Conservation (phyloP, 164 flowering plant species). For the Liriodendron chinense region DNA sequence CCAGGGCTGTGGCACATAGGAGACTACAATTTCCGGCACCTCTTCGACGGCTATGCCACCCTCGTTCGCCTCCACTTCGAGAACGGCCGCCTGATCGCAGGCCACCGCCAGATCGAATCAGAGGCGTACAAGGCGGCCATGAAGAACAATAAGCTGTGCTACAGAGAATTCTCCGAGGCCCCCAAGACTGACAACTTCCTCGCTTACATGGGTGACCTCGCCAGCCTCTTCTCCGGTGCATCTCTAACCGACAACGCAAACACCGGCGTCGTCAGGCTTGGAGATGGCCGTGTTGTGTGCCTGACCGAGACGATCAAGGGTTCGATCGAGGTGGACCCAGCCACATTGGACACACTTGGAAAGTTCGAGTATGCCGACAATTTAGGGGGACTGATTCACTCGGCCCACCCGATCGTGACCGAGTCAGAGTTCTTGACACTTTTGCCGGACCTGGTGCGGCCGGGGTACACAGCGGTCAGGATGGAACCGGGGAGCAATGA, state of each 20-base stretch:
- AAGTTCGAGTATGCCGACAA: slow-evolving; percentile 66
- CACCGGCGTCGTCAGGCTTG: slow-evolving; percentile 83
- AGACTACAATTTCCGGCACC: slow-evolving; percentile 84
- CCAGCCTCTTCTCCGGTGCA: slow-evolving; percentile 75
- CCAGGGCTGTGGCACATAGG: slow-evolving; percentile 94
- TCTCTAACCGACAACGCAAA: slow-evolving; percentile 93
- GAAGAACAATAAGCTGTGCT: slow-evolving; percentile 60
- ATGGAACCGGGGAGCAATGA: slow-evolving; percentile 77
- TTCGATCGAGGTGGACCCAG: slow-evolving; percentile 70
- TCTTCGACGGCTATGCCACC: slow-evolving; percentile 94
- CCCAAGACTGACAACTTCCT: slow-evolving; percentile 68
- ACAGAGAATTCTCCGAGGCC: slow-evolving; percentile 88
- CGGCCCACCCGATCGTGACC: slow-evolving; percentile 94
- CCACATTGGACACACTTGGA: slow-evolving; percentile 73
- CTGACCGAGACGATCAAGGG: slow-evolving; percentile 92
- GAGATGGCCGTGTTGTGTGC: slow-evolving; percentile 90
- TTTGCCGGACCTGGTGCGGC: slow-evolving; percentile 77
- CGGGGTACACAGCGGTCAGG: slow-evolving; percentile 87
- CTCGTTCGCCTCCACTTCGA: slow-evolving; percentile 76
- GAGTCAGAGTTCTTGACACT: slow-evolving; percentile 68
- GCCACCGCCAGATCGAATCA: slow-evolving; percentile 84
- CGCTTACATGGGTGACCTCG: slow-evolving; percentile 67
- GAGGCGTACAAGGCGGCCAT: slow-evolving; percentile 87
- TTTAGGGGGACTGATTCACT: slow-evolving; percentile 70
- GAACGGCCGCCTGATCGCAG: slow-evolving; percentile 57